These are phyloP conservation scores for Boletus bicolor DNA, from an alignment of 768 basidiomycete genomes.

Conservation along the genomic window DNA sequence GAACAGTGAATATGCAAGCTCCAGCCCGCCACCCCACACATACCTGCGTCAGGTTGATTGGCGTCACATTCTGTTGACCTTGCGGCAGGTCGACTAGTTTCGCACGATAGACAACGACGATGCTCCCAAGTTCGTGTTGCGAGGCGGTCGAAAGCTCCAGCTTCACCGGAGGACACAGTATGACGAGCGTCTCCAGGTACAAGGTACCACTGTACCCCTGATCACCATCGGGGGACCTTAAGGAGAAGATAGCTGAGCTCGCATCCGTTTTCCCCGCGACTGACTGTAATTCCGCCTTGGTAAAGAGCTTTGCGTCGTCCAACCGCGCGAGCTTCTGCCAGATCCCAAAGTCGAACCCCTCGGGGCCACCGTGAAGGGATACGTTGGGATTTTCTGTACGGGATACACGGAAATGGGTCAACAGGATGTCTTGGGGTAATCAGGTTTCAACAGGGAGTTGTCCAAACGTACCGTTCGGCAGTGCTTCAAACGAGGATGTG, in stretches of 20 bases:
- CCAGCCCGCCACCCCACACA: slow-evolving; percentile 9
- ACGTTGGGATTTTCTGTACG: slow-evolving; percentile 47
- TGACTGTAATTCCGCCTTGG: slow-evolving; percentile 47
- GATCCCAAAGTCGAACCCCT: slow-evolving; percentile 56
- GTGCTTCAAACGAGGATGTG: slow-evolving; percentile 43
- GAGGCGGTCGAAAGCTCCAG: slow-evolving; percentile 25
- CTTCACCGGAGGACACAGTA: slow-evolving; percentile 40
- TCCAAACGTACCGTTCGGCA: slow-evolving; percentile 33
- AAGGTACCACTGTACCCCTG: slow-evolving; percentile 69
- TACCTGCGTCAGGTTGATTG: slow-evolving; percentile 76
- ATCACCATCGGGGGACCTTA: slow-evolving; percentile 61
- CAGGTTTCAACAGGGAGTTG: background rate
- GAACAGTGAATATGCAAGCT: background rate
- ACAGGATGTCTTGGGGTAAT: too few species aligned
- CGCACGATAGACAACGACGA: slow-evolving; percentile 67
- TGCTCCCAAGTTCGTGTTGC: slow-evolving; percentile 57
- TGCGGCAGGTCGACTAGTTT: slow-evolving; percentile 48
- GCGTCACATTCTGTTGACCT: slow-evolving; percentile 50
- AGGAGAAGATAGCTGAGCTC: slow-evolving; percentile 50
- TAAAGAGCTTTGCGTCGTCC: slow-evolving; percentile 51
- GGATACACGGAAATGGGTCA: slow-evolving; percentile 9
- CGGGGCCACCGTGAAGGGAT: slow-evolving; percentile 70
- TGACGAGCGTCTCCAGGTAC: slow-evolving; percentile 54
- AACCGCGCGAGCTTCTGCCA: slow-evolving; percentile 47
- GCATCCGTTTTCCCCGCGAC: slow-evolving; percentile 33